Percentiles rank a stretch among this genome's conserved stretches.
phyloP scores from a whole-genome alignment of 805 yeast genomes.

The Dipodascus albidus region DNA sequence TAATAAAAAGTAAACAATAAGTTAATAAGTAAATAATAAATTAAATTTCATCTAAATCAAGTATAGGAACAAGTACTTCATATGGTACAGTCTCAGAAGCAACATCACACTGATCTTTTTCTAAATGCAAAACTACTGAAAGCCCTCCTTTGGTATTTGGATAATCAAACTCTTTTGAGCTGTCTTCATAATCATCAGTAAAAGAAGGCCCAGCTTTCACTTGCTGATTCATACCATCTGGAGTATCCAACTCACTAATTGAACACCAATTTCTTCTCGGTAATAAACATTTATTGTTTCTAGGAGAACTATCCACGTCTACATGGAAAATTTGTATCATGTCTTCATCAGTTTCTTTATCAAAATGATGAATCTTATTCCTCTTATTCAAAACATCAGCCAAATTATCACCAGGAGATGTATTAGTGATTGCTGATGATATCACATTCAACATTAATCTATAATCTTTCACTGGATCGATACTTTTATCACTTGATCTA shows the following conservation, averaged over 20 bases:
- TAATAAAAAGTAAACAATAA: not conserved
- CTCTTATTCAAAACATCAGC: constrained; percentile 61
- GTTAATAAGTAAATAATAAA: no score
- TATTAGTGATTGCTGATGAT: constrained; percentile 81
- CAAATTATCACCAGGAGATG: constrained; percentile 88
- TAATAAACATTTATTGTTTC: constrained; percentile 41
- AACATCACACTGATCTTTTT: constrained; percentile 39
- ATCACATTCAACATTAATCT: constrained; percentile 60
- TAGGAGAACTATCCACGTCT: constrained; percentile 42
- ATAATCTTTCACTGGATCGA: constrained; percentile 58
- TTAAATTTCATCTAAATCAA: not conserved
- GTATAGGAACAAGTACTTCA: constrained; percentile 54
- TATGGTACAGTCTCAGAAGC: constrained; percentile 50
- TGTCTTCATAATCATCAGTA: constrained; percentile 2
- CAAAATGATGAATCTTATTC: constrained; percentile 57
- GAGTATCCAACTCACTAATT: constrained; percentile 20
- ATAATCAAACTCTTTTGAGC: constrained; percentile 31
- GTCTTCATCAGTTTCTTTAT: constrained; percentile 60
- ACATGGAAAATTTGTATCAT: constrained; percentile 57
- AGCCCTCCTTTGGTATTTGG: constrained; percentile 47
- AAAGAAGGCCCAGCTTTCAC: constrained; percentile 1
- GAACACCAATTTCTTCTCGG: constrained; percentile 49
- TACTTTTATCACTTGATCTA: constrained; percentile 35
- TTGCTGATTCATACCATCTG: constrained; percentile 3
- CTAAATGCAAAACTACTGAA: constrained; percentile 64